phyloP scores from a whole-genome alignment of 2,329 filamentous ascomycete species.

The Triangularia setosa region DNA sequence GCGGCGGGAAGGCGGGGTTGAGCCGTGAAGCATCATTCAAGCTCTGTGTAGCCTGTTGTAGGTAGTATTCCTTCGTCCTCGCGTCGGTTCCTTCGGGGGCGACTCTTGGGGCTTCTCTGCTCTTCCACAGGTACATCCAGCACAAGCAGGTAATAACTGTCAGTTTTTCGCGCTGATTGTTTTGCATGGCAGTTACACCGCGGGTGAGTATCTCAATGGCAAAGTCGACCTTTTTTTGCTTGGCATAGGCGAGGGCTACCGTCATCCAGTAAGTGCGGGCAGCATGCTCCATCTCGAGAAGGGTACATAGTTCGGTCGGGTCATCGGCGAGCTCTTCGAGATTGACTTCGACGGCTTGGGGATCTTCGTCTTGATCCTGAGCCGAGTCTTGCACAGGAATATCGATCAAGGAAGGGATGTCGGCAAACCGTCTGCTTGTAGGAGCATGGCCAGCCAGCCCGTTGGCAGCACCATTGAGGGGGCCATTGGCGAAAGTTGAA shows the following conservation, averaged over 20 bases:
- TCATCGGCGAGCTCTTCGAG: conserved; percentile 89
- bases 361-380: conserved; percentile 49
- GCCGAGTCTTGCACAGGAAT: conserved; percentile 55
- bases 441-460: conserved; percentile 41
- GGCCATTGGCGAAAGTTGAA: conserved; percentile 13
- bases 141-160: conserved; percentile 80
- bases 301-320: conserved; percentile 87
- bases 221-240: conserved; percentile 89
- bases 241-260: conserved; percentile 94
- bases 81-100: conserved; percentile 66
- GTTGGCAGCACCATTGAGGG: conserved; percentile 33
- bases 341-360: conserved; percentile 85
- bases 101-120: conserved; percentile 68
- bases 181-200: conserved; percentile 67
- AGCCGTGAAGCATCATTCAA: conserved; percentile 94
- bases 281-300: conserved; percentile 91
- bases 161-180: conserved; percentile 74
- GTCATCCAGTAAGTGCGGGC: conserved; percentile 95
- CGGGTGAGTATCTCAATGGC: conserved; percentile 70
- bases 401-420: conserved; percentile 63
- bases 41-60: conserved; percentile 83
- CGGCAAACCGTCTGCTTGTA: conserved; percentile 56
- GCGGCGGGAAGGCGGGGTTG: conserved; percentile 85
- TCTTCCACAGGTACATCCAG: conserved; percentile 90
- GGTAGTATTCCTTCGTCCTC: conserved; percentile 89